Base-by-base conservation (phyloP, 306 rosid genomes). In the Glycine tomentella region DNA sequence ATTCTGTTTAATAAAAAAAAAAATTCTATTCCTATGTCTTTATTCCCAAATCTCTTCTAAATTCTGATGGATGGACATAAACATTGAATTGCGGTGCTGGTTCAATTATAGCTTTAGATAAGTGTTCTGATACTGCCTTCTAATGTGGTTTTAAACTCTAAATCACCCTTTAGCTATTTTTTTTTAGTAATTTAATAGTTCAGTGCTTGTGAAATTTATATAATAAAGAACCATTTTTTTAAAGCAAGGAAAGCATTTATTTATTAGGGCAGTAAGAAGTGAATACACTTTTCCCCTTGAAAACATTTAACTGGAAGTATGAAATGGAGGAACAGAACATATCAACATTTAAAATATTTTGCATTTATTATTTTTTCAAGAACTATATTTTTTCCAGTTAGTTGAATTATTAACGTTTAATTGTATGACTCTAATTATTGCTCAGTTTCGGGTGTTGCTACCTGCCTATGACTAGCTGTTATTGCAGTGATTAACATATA, bases 141-240 rank as follows among this genome's bases (percentile, higher is more conserved):
- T 65, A 8, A 67, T 15, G 31, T 44, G 72, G n/a, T 16, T 44
- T 67, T 67, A 16, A 67, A 63, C 4, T 8, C 0, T 67, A 8
- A n/a, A 67, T 67, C 51, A 15, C 16, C 72, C 33, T 42, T 67
- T n/a, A 36, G 52, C 31, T 4, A 7, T 8, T 3, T 67, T 67
- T n/a, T 63, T 44, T 15, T 8, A 67, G 36, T 15, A 15, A 67
- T 44, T 67, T 40, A 9, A 67, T 5, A 45, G 36, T 68, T 15
- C 36, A 44, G 50, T 68, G 73, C 55, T 44, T 44, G 36, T 68
- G 55, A 68, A 40, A 8, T 40, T 17, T 65, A 65, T 65, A 65
- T 65, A 25, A 65, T 44, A 45, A 45, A 10, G n/a, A 45, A 68
- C 38, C 16, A 4, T 68, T 44, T 44, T 68, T 68, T 68, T 4